Base-by-base conservation (phyloP, 2,329 filamentous ascomycete species). In the Berkeleyomyces rouxiae region DNA sequence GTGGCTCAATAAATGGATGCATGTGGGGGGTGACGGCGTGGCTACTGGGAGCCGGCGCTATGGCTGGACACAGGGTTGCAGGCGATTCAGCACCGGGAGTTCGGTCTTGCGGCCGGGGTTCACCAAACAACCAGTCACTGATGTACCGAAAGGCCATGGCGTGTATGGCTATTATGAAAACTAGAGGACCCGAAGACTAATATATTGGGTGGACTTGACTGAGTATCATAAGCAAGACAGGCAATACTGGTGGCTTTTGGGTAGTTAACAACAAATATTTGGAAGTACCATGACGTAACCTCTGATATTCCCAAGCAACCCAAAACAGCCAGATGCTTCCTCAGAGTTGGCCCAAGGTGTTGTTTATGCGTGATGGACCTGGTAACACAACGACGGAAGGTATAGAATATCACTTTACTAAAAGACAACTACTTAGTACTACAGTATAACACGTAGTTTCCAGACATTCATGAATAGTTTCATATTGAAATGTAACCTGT, bases 81-180 rank as follows among this genome's bases (percentile, higher is more conserved):
- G 37, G 47, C 36, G 61, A n/a, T 58, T 63, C 61, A 4, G 58
- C 61, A 40, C 59, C 23, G 40, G 49, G 55, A 37, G 44, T 42
- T 47, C 46, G 58, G 13, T 16, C 23, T 37, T 36, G 42, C 23
- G 33, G 11, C 36, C 6, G 39, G 31, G 13, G 7, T n/a, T 55
- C 33, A 31, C 42, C 43, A 46, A 59, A 61, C 7, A 61, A n/a
- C 59, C 59, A 53, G 59, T 49, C 36, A 9, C 33, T 16, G 23
- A 61, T n/a, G 33, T 9, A 10, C 10, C 51, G 44, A 31, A 53
- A 4, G n/a, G 33, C 51, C 51, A 55, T 55, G 6, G n/a, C 4
- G n/a, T 47, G 44, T 9, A 16, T 47, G 13, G 5, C 44, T 47
- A 23, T n/a, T 13, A 9, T 9, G n/a, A 47, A 23, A 9, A 55